These are phyloP conservation scores for Globisporangium canariense DNA, from an alignment of 352 stramenopile species.

Conservation along the genomic window DNA sequence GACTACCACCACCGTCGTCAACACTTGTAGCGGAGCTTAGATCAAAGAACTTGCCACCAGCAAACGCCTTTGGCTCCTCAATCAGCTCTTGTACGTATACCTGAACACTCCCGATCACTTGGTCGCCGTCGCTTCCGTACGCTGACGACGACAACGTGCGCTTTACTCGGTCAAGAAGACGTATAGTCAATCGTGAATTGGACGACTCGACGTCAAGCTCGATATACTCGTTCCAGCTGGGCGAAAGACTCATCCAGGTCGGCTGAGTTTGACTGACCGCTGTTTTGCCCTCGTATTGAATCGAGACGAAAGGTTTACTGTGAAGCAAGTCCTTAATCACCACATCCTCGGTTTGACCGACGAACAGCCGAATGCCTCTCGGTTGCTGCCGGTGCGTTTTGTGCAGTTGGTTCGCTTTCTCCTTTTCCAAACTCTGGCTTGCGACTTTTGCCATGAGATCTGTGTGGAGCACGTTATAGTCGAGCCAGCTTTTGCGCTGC, in stretches of 20 bases:
- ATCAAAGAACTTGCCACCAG: slow-evolving; percentile 20
- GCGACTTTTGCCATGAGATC: slow-evolving; percentile 32
- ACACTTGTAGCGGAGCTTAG: not conserved
- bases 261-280: slow-evolving; percentile 28
- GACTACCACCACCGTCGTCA: not conserved
- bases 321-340: slow-evolving; percentile 35
- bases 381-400: slow-evolving; percentile 7
- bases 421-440: not conserved
- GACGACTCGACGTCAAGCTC: slow-evolving; percentile 44
- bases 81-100: slow-evolving; percentile 41
- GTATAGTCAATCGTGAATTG: slow-evolving; percentile 36
- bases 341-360: slow-evolving; percentile 43
- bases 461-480: slow-evolving; percentile 43
- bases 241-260: slow-evolving; percentile 56
- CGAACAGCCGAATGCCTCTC: slow-evolving; percentile 36
- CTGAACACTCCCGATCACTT: slow-evolving; percentile 36
- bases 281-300: slow-evolving; percentile 42
- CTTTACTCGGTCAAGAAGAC: slow-evolving; percentile 36
- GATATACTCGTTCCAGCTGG: slow-evolving; percentile 58
- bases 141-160: not conserved
- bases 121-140: slow-evolving; percentile 16
- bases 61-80: slow-evolving; percentile 16
- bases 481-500: slow-evolving; percentile 34
- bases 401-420: not conserved
- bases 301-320: slow-evolving; percentile 42